These are phyloP conservation scores for Rhizophagus sp. DNA, from an alignment of 192 early-diverging fungal species.

Conservation along the genomic window DNA sequence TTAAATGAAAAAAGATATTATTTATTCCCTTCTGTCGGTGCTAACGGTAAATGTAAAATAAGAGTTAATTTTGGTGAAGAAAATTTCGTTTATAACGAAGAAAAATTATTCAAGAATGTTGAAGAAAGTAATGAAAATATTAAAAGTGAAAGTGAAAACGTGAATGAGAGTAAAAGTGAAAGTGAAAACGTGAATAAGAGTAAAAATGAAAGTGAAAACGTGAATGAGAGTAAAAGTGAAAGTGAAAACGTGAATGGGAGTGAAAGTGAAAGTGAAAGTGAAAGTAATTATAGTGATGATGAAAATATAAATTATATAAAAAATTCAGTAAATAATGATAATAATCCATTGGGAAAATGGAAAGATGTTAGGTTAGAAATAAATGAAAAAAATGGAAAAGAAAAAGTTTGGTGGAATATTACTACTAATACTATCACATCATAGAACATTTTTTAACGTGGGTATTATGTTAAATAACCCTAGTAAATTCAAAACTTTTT, in stretches of 20 bases:
- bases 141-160: background rate
- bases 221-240: too few species aligned
- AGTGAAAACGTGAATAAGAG: too few species aligned
- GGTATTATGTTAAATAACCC: too few species aligned
- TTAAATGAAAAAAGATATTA: background rate
- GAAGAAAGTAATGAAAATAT: background rate
- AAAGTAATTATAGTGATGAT: background rate
- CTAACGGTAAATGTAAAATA: slow-evolving; percentile 12
- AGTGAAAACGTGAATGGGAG: too few species aligned
- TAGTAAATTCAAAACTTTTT: too few species aligned
- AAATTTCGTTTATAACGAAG: background rate
- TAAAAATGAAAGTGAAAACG: too few species aligned
- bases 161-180: background rate
- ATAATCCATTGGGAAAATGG: background rate
- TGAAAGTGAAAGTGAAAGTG: background rate
- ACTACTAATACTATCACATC: background rate
- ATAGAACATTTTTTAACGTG: background rate
- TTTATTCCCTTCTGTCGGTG: background rate
- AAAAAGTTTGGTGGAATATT: background rate
- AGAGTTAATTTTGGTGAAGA: slow-evolving; percentile 12
- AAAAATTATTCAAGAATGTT: background rate
- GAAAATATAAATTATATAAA: background rate
- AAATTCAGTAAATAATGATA: background rate
- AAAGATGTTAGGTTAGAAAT: background rate
- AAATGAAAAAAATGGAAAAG: background rate